A percentile compares a stretch with the other conserved stretches of the same genome.
phyloP scores from a whole-genome alignment of 2,329 filamentous ascomycete genomes.

The Cladosporium sp. region DNA sequence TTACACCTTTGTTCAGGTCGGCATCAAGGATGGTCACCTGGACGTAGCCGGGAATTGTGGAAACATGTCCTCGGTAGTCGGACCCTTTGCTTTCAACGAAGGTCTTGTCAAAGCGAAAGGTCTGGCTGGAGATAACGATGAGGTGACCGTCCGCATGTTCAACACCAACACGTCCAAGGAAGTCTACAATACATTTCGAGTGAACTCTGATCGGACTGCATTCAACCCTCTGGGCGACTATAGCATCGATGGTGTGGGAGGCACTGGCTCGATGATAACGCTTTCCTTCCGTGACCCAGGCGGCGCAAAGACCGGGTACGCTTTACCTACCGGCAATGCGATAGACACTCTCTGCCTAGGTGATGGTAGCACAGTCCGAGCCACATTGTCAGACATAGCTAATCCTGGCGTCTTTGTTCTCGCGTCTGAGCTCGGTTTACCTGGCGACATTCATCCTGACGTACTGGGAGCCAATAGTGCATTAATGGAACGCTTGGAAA shows the following conservation, averaged over 20 bases:
- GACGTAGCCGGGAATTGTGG: slow-evolving; percentile 68
- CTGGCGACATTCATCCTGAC: slow-evolving; percentile 48
- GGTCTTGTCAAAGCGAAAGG: slow-evolving; percentile 38
- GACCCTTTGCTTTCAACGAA: slow-evolving; percentile 57
- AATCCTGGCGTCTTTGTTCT: slow-evolving; percentile 60
- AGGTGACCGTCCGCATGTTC: slow-evolving; percentile 51
- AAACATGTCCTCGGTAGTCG: slow-evolving; percentile 65
- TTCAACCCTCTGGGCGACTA: slow-evolving; percentile 45
- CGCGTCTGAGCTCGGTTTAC: slow-evolving; percentile 47
- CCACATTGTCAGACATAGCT: slow-evolving; percentile 56
- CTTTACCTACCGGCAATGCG: slow-evolving; percentile 54
- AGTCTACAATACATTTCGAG: slow-evolving; percentile 52
- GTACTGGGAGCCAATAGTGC: slow-evolving; percentile 46
- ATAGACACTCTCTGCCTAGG: slow-evolving; percentile 42
- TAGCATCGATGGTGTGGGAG: slow-evolving; percentile 58
- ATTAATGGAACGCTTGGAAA: slow-evolving; percentile 49
- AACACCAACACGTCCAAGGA: slow-evolving; percentile 68
- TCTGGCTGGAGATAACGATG: slow-evolving; percentile 25
- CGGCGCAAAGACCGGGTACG: slow-evolving; percentile 56
- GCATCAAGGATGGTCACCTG: slow-evolving; percentile 54
- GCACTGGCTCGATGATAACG: slow-evolving; percentile 50
- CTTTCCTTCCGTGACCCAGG: slow-evolving; percentile 57
- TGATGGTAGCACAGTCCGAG: slow-evolving; percentile 37
- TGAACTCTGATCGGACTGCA: slow-evolving; percentile 42
- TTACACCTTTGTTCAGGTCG: slow-evolving; percentile 66